phyloP scores from a whole-genome alignment of 768 basidiomycete species.

The Phanerochaete sordida region DNA sequence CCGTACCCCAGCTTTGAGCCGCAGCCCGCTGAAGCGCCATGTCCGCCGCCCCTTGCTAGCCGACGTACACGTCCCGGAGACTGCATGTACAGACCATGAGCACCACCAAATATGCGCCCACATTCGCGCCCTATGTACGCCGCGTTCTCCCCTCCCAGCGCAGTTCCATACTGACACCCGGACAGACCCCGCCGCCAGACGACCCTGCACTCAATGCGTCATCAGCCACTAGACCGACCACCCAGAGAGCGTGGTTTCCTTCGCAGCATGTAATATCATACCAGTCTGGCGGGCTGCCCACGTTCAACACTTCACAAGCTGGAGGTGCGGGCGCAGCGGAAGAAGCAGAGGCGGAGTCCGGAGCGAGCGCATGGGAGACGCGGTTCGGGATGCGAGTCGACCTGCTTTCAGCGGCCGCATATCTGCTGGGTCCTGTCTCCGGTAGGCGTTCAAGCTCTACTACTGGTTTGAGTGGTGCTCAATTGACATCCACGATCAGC shows the following conservation, averaged over 20 bases:
- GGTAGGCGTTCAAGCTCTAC: constrained; percentile 40
- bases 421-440: constrained; percentile 67
- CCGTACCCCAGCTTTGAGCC: constrained; percentile 1
- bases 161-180: background rate
- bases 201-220: constrained; percentile 34
- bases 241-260: constrained; percentile 51
- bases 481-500: constrained; percentile 35
- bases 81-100: constrained; percentile 23
- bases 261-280: constrained; percentile 46
- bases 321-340: constrained; percentile 35
- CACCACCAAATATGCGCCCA: constrained; percentile 41
- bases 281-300: constrained; percentile 66
- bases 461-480: background rate
- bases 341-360: constrained; percentile 35
- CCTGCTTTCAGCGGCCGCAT: constrained; percentile 58
- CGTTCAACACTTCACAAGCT: constrained; percentile 44
- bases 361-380: constrained; percentile 67
- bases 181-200: constrained; percentile 57
- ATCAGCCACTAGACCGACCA: constrained; percentile 27
- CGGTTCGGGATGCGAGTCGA: constrained; percentile 65
- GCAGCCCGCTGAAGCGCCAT: background rate
- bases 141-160: background rate
- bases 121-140: constrained; percentile 63
- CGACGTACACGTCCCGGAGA: background rate
- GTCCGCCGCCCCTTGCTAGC: background rate